phyloP scores from a whole-genome alignment of 176 grass and related monocot species.

The Musa itinerans region DNA sequence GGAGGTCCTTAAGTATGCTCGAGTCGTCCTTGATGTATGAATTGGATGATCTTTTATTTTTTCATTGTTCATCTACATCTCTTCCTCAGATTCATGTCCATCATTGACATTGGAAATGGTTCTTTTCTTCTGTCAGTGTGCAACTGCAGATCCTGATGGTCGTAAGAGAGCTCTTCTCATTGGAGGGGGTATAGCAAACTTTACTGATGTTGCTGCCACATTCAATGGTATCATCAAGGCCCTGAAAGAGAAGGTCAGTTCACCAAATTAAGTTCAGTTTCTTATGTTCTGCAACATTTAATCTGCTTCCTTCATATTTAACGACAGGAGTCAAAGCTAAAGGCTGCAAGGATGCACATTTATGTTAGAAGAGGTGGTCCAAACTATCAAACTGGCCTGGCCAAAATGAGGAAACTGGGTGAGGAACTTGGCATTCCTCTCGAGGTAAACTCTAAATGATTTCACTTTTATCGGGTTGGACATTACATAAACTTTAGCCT shows the following conservation, averaged over 20 bases:
- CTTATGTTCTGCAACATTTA: background rate
- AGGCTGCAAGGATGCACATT: constrained; percentile 77
- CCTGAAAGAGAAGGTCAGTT: constrained; percentile 35
- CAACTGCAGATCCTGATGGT: constrained; percentile 40
- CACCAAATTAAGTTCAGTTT: background rate
- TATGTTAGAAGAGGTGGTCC: constrained; percentile 82
- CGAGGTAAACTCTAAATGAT: constrained; percentile 38
- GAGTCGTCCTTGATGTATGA: constrained; percentile 87
- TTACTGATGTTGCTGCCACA: constrained; percentile 45
- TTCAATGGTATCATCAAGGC: constrained; percentile 47
- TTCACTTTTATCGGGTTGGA: no score
- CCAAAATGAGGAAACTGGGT: constrained; percentile 71
- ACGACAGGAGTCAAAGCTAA: constrained; percentile 64
- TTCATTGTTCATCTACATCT: background rate
- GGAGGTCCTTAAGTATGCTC: constrained; percentile 88
- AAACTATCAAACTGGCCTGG: constrained; percentile 75
- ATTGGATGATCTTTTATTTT: background rate
- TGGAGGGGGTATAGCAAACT: constrained; percentile 49
- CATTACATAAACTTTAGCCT: background rate
- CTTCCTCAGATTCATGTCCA: no score
- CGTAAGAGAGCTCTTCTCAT: constrained; percentile 45
- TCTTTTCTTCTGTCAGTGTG: constrained; percentile 26
- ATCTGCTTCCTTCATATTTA: no score
- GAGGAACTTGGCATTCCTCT: constrained; percentile 58
- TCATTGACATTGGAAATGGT: background rate